phyloP scores from a whole-genome alignment of 495 filamentous ascomycete species.

The Jackrogersella multiformis region DNA sequence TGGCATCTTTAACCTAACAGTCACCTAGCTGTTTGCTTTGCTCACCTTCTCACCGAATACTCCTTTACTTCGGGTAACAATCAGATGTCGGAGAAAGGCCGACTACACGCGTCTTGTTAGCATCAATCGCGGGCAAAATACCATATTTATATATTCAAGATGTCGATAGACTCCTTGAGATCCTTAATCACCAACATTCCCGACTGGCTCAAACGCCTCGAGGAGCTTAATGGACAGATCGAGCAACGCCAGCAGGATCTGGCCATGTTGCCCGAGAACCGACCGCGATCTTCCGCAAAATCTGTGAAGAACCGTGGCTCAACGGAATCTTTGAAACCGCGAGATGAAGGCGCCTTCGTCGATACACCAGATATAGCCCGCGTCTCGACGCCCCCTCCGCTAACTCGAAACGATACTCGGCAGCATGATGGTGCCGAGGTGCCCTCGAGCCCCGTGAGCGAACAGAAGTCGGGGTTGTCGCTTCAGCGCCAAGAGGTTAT shows the following conservation, averaged over 20 bases:
- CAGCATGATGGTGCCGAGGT: slow-evolving; percentile 45
- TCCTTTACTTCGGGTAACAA: slow-evolving; percentile 26
- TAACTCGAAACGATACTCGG: slow-evolving; percentile 17
- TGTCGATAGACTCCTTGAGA: slow-evolving; percentile 69
- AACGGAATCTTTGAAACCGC: slow-evolving; percentile 68
- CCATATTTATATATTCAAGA: slow-evolving; percentile 20
- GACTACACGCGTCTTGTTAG: slow-evolving; percentile 6
- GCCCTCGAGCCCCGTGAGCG: slow-evolving; percentile 41
- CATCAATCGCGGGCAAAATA: neutral
- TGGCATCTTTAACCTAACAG: slow-evolving; percentile 22
- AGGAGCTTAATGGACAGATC: slow-evolving; percentile 74
- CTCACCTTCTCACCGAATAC: slow-evolving; percentile 34
- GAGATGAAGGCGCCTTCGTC: slow-evolving; percentile 56
- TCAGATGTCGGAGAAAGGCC: slow-evolving; percentile 32
- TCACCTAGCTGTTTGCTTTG: slow-evolving; percentile 34
- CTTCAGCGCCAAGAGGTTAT: slow-evolving; percentile 58
- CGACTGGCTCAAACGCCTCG: slow-evolving; percentile 71
- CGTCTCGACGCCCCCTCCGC: slow-evolving; percentile 31
- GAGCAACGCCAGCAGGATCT: slow-evolving; percentile 75
- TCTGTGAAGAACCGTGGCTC: slow-evolving; percentile 68
- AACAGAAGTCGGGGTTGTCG: slow-evolving; percentile 54
- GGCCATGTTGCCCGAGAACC: slow-evolving; percentile 54
- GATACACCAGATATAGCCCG: slow-evolving; percentile 27
- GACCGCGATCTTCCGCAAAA: slow-evolving; percentile 44
- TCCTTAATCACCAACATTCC: slow-evolving; percentile 71